Evolutionary conservation across 345 rosid species (phyloP).

Genomic region (Acer campestre): DNA sequence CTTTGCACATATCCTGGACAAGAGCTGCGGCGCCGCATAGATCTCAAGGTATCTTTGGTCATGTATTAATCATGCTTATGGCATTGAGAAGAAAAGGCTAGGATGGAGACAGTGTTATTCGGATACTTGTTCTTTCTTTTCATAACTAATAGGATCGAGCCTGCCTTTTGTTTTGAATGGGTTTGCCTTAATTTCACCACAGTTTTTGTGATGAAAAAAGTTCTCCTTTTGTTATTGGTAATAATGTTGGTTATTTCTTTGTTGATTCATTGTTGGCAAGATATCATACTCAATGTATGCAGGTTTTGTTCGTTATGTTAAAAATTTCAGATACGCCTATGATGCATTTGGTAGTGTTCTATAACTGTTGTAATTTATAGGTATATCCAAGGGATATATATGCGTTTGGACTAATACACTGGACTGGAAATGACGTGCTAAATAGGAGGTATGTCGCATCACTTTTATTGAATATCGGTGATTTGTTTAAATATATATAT

Average conservation of each 20-base stretch:
- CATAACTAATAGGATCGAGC: slow-evolving; percentile 1
- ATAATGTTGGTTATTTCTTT: neutral
- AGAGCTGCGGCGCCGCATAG: slow-evolving; percentile 81
- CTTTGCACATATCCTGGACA: slow-evolving; percentile 87
- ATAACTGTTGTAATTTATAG: slow-evolving; percentile 35
- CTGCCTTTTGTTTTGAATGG: neutral
- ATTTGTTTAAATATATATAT: neutral
- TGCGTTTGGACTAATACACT: slow-evolving; percentile 88
- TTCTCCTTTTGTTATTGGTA: neutral
- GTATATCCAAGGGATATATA: slow-evolving; percentile 87
- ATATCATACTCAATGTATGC: neutral
- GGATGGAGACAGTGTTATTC: neutral
- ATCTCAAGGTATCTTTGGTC: slow-evolving; percentile 65
- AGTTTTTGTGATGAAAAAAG: neutral
- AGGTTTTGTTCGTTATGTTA: neutral
- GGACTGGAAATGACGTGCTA: slow-evolving; percentile 96
- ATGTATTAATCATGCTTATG: neutral
- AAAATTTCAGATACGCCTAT: neutral
- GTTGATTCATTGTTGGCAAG: neutral
- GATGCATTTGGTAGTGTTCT: slow-evolving; percentile 1
- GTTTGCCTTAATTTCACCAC: neutral
- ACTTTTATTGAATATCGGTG: neutral
- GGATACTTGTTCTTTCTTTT: neutral
- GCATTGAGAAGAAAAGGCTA: neutral
- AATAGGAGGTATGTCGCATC: slow-evolving; percentile 68